Conservation (phyloP, 139 green algal species). For the Deuterostichococcus epilithicus region DNA sequence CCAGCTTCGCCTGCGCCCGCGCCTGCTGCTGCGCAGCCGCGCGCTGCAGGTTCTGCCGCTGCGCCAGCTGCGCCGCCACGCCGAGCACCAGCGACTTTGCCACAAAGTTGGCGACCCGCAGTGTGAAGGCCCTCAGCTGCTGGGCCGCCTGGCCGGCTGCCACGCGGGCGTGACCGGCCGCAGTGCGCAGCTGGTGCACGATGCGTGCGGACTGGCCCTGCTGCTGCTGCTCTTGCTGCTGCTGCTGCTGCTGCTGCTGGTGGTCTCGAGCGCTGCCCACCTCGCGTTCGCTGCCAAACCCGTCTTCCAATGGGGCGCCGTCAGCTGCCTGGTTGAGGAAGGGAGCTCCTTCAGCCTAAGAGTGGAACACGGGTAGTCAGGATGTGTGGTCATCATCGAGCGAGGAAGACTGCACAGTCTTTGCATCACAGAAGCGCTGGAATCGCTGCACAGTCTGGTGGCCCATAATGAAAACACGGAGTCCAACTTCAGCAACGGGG, state of each 20-base stretch:
- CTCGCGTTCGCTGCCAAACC: neutral
- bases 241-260: neutral
- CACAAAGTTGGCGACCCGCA: neutral
- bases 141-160: neutral
- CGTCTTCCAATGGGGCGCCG: neutral
- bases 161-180: neutral
- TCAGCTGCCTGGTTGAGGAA: neutral
- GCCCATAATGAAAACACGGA: too few relatives aligned
- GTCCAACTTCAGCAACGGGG: too few relatives aligned
- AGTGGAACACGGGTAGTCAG: neutral
- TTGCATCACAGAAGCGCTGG: too few relatives aligned
- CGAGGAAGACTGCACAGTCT: too few relatives aligned
- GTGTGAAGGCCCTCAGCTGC: neutral
- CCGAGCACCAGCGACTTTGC: neutral
- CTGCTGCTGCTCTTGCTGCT: neutral
- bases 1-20: neutral
- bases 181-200: neutral
- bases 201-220: neutral
- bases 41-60: neutral
- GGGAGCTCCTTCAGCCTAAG: neutral
- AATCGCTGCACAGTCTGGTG: too few relatives aligned
- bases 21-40: neutral
- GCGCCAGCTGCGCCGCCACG: neutral
- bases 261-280: neutral
- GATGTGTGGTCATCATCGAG: too few relatives aligned